Conservation (phyloP, 2,329 filamentous ascomycete species). For the Ophiostoma novo-ulmi region DNA sequence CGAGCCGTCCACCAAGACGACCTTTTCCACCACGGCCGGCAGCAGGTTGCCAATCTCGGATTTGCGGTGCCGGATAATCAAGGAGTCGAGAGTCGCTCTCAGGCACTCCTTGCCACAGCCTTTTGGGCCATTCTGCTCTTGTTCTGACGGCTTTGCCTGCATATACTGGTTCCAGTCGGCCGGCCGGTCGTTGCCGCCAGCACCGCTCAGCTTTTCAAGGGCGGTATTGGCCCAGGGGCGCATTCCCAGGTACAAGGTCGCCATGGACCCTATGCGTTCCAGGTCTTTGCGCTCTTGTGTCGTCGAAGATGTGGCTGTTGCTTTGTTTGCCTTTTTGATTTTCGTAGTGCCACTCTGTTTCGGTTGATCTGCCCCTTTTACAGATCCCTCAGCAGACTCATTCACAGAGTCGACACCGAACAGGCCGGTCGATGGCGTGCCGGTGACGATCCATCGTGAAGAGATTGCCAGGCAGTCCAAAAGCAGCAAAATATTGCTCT, state of each 20-base stretch:
- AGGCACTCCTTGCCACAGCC: constrained; percentile 50
- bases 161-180: constrained; percentile 72
- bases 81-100: constrained; percentile 62
- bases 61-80: constrained; percentile 75
- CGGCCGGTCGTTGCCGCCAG: constrained; percentile 44
- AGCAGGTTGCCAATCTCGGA: constrained; percentile 65
- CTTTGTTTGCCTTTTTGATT: constrained; percentile 26
- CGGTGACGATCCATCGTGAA: constrained; percentile 82
- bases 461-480: constrained; percentile 57
- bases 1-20: constrained; percentile 71
- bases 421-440: constrained; percentile 79
- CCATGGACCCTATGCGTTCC: constrained; percentile 59
- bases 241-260: constrained; percentile 67
- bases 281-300: constrained; percentile 59
- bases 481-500: constrained; percentile 51
- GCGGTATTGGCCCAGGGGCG: constrained; percentile 69
- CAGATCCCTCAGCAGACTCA: not conserved
- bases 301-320: constrained; percentile 32
- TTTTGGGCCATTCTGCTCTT: not conserved
- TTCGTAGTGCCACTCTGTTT: constrained; percentile 15
- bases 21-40: constrained; percentile 65
- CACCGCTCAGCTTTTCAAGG: constrained; percentile 35
- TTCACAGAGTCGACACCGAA: constrained; percentile 59
- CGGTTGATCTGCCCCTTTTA: not conserved
- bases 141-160: constrained; percentile 43